Evolutionary conservation across 2,329 filamentous ascomycete species (phyloP).

Genomic region (Cercospora canescens): DNA sequence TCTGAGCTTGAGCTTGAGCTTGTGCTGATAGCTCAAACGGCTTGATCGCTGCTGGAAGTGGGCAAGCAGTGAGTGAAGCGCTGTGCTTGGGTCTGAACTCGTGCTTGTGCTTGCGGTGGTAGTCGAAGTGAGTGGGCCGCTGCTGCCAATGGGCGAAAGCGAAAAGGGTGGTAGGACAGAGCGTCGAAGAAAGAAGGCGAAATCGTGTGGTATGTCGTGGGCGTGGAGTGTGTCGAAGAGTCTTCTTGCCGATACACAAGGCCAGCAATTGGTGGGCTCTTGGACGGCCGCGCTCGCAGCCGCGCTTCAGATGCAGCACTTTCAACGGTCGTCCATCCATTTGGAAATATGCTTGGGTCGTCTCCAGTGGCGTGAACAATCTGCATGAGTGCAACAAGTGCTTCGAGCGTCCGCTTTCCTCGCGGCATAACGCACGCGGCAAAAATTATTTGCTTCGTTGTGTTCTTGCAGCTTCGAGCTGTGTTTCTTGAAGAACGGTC

Average conservation of each 20-base stretch:
- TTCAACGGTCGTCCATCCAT: background rate
- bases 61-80: background rate
- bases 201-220: background rate
- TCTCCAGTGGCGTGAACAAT: background rate
- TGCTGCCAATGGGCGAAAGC: background rate
- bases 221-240: background rate
- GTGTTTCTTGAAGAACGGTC: background rate
- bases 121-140: background rate
- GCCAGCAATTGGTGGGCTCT: background rate
- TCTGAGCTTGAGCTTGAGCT: background rate
- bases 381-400: background rate
- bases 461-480: background rate
- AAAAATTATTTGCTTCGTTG: background rate
- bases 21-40: background rate
- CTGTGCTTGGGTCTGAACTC: background rate
- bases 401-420: background rate
- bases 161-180: background rate
- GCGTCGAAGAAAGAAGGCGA: background rate
- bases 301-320: background rate
- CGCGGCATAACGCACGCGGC: background rate
- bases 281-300: background rate
- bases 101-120: background rate
- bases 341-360: background rate
- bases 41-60: background rate
- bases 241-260: background rate